phyloP scores from a whole-genome alignment of 345 rosid species.

The Melaleuca quinquenervia region DNA sequence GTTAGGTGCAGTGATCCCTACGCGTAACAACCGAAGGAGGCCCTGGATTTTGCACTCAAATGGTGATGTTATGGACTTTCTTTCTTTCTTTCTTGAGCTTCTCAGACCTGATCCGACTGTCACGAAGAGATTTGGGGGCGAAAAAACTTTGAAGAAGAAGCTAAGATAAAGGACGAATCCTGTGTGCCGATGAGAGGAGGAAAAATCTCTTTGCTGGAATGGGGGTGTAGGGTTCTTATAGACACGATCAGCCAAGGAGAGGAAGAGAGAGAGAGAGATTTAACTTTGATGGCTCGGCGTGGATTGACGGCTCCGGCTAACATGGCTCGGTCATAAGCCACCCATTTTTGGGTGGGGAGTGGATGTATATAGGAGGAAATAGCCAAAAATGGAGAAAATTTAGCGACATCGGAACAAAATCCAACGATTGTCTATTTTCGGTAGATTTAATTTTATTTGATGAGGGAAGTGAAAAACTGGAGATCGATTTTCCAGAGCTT shows the following conservation, averaged over 20 bases:
- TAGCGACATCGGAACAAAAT: neutral
- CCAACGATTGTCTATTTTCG: neutral
- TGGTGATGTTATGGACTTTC: neutral
- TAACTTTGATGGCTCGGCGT: constrained; percentile 8
- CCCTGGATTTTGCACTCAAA: neutral
- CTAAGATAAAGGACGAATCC: constrained; percentile 7
- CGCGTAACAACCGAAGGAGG: constrained; percentile 33
- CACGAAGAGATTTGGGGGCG: constrained; percentile 32
- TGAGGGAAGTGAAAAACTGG: too few species aligned
- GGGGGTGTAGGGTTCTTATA: constrained; percentile 22
- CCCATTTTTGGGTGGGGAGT: neutral
- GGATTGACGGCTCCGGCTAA: constrained; percentile 19
- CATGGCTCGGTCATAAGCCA: constrained; percentile 1
- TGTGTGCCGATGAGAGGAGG: neutral
- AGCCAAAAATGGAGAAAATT: neutral
- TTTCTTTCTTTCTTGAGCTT: neutral
- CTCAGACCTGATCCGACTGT: constrained; percentile 28
- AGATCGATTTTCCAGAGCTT: too few species aligned
- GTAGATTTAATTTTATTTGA: neutral
- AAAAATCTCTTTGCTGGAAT: neutral
- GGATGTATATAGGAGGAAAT: neutral
- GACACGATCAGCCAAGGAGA: neutral
- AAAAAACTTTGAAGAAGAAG: constrained; percentile 12
- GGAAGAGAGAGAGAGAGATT: neutral
- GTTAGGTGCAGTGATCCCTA: neutral